phyloP scores from a whole-genome alignment of 768 basidiomycete genomes.

The Lactarius trivialis region DNA sequence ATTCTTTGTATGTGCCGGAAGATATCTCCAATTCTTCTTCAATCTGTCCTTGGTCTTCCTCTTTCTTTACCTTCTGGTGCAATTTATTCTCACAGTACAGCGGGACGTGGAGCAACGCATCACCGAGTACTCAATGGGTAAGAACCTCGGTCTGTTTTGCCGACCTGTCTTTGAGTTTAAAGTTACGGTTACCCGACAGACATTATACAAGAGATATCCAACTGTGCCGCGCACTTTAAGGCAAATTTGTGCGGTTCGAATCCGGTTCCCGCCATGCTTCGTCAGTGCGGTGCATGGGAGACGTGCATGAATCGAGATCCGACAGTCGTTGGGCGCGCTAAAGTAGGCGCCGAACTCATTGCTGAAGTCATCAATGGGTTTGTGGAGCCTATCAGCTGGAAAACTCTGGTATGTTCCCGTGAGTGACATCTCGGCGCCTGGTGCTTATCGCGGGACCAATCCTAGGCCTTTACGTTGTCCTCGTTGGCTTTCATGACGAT shows the following conservation, averaged over 20 bases:
- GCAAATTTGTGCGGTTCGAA: slow-evolving; percentile 73
- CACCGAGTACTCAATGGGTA: slow-evolving; percentile 84
- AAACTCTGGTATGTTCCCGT: slow-evolving; percentile 66
- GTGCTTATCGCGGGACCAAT: slow-evolving; percentile 21
- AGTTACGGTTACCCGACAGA: slow-evolving; percentile 39
- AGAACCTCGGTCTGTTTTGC: slow-evolving; percentile 25
- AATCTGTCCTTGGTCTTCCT: slow-evolving; percentile 78
- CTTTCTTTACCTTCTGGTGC: slow-evolving; percentile 77
- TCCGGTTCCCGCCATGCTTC: slow-evolving; percentile 81
- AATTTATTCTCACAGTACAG: slow-evolving; percentile 86
- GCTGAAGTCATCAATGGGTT: slow-evolving; percentile 96
- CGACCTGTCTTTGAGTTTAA: slow-evolving; percentile 10
- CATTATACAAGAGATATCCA: slow-evolving; percentile 86
- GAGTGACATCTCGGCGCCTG: slow-evolving; percentile 12
- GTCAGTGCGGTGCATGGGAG: slow-evolving; percentile 86
- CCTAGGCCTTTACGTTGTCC: slow-evolving; percentile 64
- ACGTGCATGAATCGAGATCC: slow-evolving; percentile 95
- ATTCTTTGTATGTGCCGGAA: slow-evolving; percentile 26
- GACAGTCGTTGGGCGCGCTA: slow-evolving; percentile 78
- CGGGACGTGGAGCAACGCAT: slow-evolving; percentile 85
- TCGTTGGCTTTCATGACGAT: slow-evolving; percentile 71
- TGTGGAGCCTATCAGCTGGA: slow-evolving; percentile 96
- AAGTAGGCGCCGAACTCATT: slow-evolving; percentile 88
- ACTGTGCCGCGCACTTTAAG: slow-evolving; percentile 75
- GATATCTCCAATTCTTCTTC: slow-evolving; percentile 93